Evolutionary conservation across 345 rosid genomes (phyloP).

Genomic region (Moricandia moricandioides): DNA sequence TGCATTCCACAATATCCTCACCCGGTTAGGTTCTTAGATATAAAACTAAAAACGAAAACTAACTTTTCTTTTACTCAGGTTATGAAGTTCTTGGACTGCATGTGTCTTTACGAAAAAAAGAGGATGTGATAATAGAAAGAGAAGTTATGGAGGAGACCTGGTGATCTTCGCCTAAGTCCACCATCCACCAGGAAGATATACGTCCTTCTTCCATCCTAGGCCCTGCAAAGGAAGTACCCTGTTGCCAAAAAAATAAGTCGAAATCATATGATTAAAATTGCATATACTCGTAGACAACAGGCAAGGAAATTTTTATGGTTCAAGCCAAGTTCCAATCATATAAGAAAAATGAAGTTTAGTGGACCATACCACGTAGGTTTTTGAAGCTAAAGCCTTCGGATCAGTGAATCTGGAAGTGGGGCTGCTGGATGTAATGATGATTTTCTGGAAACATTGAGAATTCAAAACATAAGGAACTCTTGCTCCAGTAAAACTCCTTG

Average conservation of each 20-base stretch:
- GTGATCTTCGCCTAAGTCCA: conserved; percentile 88
- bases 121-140: not conserved
- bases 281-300: not conserved
- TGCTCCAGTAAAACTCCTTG: not conserved
- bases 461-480: conserved; percentile 6
- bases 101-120: not conserved
- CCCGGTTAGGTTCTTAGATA: not conserved
- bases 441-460: conserved; percentile 50
- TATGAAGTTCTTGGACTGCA: not conserved
- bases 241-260: not conserved
- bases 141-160: conserved; percentile 52
- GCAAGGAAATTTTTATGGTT: not conserved
- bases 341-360: too few species aligned
- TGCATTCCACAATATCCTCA: conserved; percentile 39
- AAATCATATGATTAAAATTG: not conserved
- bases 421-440: conserved; percentile 69
- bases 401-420: conserved; percentile 86
- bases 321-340: conserved; percentile 1
- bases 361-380: conserved; percentile 70
- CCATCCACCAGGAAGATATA: conserved; percentile 84
- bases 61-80: not conserved
- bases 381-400: conserved; percentile 80
- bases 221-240: conserved; percentile 91
- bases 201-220: conserved; percentile 72
- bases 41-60: not conserved